Base-by-base conservation (phyloP, 179 eudicot genomes). In the Spergularia azorica region DNA sequence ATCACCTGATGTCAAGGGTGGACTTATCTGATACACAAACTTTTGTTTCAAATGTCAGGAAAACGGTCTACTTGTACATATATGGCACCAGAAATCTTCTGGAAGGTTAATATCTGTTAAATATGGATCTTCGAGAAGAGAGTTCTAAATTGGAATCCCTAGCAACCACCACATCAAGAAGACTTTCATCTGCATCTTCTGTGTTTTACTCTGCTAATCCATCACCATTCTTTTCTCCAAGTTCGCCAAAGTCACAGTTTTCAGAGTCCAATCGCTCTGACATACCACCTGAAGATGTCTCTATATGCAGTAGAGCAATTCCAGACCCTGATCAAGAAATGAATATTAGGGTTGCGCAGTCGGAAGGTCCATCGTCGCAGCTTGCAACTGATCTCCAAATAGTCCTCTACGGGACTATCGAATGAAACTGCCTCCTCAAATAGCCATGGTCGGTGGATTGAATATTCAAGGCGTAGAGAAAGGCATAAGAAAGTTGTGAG, bases 221-320 rank as follows among this genome's bases (percentile, higher is more conserved):
- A 21, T 95, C 99, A 0, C 99, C 98, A 4, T 93, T 95, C 80
- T 91, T 91, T 83, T 93, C 97, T 58, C 97, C 97, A 59, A 89
- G 84, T 73, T 91, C 97, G 0, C 86, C 96, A 17, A 83, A 84
- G 58, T 84, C 88, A 80, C 93, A 81, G 48, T 75, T 81, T 78
- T 80, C 90, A 0, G 88, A 83, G 83, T 81, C 84, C 32, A 82
- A 75, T 63, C 83, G 72, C 56, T 72, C 84, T 9, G 88, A 87
- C 20, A 43, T 79, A 68, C 89, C 73, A 60, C 13, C 64, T 70
- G 85, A 74, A 65, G 81, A 77, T 80, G 78, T 63, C 52, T 51
- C 43, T 41, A 21, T 71, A 41, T 54, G 79, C 54, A 69, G 17
- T 67, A 63, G 63, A 51, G 78, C 55, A 56, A 64, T 52, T 69